Conservation (phyloP, 352 stramenopile genomes). For the Phytopythium mirpurense region DNA sequence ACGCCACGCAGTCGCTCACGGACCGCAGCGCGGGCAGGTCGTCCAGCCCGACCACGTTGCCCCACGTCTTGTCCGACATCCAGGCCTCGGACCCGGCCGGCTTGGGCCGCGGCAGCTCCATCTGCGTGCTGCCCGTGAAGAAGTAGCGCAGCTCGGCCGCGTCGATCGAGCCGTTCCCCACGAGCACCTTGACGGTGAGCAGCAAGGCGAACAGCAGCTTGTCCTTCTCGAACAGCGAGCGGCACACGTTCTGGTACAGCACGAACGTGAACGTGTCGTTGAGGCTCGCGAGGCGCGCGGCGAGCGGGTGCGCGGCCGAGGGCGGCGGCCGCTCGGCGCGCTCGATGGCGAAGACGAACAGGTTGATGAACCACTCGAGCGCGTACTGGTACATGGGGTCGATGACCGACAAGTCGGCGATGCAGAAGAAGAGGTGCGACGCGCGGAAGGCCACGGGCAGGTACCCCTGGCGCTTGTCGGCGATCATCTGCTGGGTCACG, state of each 20-base stretch:
- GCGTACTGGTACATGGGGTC: constrained; percentile 97
- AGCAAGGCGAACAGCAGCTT: constrained; percentile 96
- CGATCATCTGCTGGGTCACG: constrained; percentile 91
- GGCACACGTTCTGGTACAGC: constrained; percentile 95
- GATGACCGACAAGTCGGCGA: constrained; percentile 89
- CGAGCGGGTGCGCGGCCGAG: constrained; percentile 20
- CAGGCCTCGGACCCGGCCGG: constrained; percentile 52
- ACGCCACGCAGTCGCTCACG: constrained; percentile 50
- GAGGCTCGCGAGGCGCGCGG: constrained; percentile 81
- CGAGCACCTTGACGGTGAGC: constrained; percentile 91
- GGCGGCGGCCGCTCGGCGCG: constrained; percentile 70
- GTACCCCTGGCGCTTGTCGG: constrained; percentile 89
- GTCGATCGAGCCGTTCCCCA: constrained; percentile 73
- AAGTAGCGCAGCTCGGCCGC: constrained; percentile 84
- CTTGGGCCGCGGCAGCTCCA: constrained; percentile 82
- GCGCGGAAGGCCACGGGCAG: constrained; percentile 87
- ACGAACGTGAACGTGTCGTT: constrained; percentile 95
- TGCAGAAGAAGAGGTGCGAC: constrained; percentile 94
- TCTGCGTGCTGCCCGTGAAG: constrained; percentile 90
- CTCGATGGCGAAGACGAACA: constrained; percentile 91
- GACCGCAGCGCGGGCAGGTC: constrained; percentile 40
- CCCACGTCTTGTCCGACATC: constrained; percentile 89
- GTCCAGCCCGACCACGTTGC: constrained; percentile 77
- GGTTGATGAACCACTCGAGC: constrained; percentile 94
- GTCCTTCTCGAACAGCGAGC: constrained; percentile 95